These are phyloP conservation scores for Abrus precatorius DNA, from an alignment of 306 rosid species.

Conservation along the genomic window DNA sequence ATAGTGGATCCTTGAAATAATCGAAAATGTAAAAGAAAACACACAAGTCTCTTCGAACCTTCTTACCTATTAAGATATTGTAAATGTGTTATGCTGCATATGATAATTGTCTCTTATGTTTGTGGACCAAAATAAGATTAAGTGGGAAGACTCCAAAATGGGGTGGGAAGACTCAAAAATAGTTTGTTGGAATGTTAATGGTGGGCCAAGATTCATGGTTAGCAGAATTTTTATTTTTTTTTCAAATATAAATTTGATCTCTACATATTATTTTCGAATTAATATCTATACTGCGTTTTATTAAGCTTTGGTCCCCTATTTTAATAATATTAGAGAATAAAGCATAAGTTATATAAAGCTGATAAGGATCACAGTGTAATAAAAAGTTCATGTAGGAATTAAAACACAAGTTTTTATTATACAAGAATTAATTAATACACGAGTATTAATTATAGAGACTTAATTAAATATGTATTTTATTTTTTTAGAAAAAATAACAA, in stretches of 20 bases:
- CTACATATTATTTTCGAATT: too few species aligned
- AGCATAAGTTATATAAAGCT: too few species aligned
- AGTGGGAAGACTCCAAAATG: conserved; percentile 37
- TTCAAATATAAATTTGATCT: too few species aligned
- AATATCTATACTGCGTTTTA: too few species aligned
- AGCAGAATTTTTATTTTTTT: neutral
- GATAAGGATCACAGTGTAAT: too few species aligned
- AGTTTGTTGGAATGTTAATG: conserved; percentile 36
- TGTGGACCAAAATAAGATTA: conserved; percentile 41
- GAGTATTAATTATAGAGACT: too few species aligned
- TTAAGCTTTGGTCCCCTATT: too few species aligned
- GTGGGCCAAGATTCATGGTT: conserved; percentile 41
- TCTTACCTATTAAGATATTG: conserved; percentile 43
- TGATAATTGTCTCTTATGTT: conserved; percentile 36
- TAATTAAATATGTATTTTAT: neutral
- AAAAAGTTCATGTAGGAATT: too few species aligned
- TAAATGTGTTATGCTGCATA: conserved; percentile 17
- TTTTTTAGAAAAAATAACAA: conserved; percentile 6
- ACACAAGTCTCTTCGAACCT: conserved; percentile 37
- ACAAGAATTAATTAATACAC: too few species aligned
- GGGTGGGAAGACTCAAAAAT: conserved; percentile 37
- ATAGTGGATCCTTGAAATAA: conserved; percentile 30
- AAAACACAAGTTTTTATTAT: too few species aligned
- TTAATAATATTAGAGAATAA: too few species aligned
- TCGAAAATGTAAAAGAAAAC: conserved; percentile 15